A percentile compares a stretch with the other conserved stretches of the same genome.
These are phyloP conservation scores for Xylariaceae sp. DNA, from an alignment of 2,329 filamentous ascomycete genomes.

Conservation along the genomic window DNA sequence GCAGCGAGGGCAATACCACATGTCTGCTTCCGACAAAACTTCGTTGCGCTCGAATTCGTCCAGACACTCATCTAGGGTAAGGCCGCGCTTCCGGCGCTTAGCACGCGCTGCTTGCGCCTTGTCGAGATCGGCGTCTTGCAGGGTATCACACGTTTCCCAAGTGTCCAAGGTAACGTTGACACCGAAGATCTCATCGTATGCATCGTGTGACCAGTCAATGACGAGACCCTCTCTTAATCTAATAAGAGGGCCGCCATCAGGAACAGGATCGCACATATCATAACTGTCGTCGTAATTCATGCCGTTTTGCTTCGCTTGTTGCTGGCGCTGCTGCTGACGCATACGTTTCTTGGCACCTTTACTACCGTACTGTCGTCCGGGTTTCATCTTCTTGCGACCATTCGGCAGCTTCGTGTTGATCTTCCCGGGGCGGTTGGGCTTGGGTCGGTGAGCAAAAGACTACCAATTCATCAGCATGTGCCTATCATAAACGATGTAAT, in stretches of 20 bases:
- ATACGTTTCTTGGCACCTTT: slow-evolving; percentile 44
- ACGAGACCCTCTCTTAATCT: slow-evolving; percentile 79
- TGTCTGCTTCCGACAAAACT: slow-evolving; percentile 88
- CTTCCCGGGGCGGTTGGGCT: slow-evolving; percentile 18
- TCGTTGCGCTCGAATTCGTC: slow-evolving; percentile 94
- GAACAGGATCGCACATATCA: slow-evolving; percentile 34
- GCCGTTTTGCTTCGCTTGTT: slow-evolving; percentile 23
- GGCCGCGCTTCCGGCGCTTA: slow-evolving; percentile 65
- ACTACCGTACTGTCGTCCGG: slow-evolving; percentile 38
- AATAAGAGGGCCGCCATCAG: slow-evolving; percentile 59
- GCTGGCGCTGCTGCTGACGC: slow-evolving; percentile 28
- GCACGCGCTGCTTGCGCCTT: slow-evolving; percentile 58
- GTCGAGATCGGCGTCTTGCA: slow-evolving; percentile 60
- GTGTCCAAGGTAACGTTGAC: slow-evolving; percentile 51
- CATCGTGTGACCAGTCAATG: slow-evolving; percentile 74
- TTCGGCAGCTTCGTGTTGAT: slow-evolving; percentile 25
- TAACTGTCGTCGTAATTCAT: slow-evolving; percentile 22
- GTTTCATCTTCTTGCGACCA: slow-evolving; percentile 45
- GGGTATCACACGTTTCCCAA: slow-evolving; percentile 47
- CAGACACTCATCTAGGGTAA: slow-evolving; percentile 83
- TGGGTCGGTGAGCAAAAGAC: slow-evolving; percentile 20
- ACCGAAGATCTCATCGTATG: slow-evolving; percentile 66
- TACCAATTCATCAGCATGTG: slow-evolving; percentile 21
- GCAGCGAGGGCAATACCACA: slow-evolving; percentile 95
- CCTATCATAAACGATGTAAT: not conserved